Evolutionary conservation across 352 stramenopile species (phyloP).

Genomic region (Globisporangium nunn): DNA sequence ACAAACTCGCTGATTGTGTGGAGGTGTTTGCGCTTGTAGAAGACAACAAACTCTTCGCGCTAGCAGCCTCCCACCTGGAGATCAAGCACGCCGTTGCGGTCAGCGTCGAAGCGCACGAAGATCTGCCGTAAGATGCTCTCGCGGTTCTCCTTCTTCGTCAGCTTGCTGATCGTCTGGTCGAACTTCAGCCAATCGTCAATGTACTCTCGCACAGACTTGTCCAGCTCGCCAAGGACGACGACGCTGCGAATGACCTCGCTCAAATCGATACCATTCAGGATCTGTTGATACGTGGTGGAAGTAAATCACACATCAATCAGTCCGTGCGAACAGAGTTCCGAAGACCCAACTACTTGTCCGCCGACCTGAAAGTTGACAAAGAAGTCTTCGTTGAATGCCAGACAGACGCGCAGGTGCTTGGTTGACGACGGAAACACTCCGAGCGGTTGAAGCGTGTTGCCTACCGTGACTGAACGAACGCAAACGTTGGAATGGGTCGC

Average conservation of each 20-base stretch:
- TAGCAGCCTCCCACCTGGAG: slow-evolving; percentile 20
- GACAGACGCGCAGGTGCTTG: slow-evolving; percentile 33
- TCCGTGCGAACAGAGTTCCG: neutral
- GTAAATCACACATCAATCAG: neutral
- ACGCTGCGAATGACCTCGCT: slow-evolving; percentile 21
- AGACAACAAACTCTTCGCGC: neutral
- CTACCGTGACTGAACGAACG: slow-evolving; percentile 7
- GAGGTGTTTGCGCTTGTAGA: too few relatives aligned
- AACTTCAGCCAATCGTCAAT: slow-evolving; percentile 17
- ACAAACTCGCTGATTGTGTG: neutral
- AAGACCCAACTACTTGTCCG: neutral
- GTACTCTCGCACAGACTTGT: slow-evolving; percentile 30
- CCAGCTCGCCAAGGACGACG: slow-evolving; percentile 28
- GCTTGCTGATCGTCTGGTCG: slow-evolving; percentile 13
- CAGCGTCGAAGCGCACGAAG: slow-evolving; percentile 36
- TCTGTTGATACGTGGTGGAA: slow-evolving; percentile 1
- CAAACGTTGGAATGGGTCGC: neutral
- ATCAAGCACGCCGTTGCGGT: slow-evolving; percentile 30
- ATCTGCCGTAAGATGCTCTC: slow-evolving; percentile 26
- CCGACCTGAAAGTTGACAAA: slow-evolving; percentile 32
- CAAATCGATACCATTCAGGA: slow-evolving; percentile 12
- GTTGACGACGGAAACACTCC: slow-evolving; percentile 2
- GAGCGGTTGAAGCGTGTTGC: slow-evolving; percentile 4
- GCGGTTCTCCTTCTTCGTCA: slow-evolving; percentile 37
- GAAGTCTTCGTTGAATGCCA: slow-evolving; percentile 33